phyloP scores from a whole-genome alignment of 2,329 filamentous ascomycete species.

The Raffaelea arxii region DNA sequence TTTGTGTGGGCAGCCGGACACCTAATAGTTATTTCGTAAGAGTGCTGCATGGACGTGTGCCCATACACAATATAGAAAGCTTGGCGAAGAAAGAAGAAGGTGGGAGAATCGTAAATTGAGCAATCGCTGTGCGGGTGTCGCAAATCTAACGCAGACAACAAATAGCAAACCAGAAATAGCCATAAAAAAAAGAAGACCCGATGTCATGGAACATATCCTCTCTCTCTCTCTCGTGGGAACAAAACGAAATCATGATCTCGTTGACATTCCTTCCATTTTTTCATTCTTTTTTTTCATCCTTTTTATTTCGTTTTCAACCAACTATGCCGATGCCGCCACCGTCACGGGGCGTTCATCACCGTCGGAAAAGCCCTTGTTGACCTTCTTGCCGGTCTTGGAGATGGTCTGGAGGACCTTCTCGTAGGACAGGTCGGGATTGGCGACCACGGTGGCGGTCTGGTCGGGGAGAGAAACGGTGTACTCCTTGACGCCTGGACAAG shows the following conservation, averaged over 20 bases:
- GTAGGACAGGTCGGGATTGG: constrained; percentile 61
- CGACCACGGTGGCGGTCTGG: constrained; percentile 71
- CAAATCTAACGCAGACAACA: no score
- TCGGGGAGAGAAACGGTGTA: constrained; percentile 81
- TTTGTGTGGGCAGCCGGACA: no score
- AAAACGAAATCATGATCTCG: no score
- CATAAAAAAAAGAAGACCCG: neutral
- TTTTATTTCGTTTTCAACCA: neutral
- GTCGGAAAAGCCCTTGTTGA: constrained; percentile 67
- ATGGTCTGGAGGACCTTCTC: constrained; percentile 78
- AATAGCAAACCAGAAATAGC: no score
- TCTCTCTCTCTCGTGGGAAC: neutral
- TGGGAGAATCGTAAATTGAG: no score
- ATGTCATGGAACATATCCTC: neutral
- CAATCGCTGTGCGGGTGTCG: no score
- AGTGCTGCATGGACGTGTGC: no score
- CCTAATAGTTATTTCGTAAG: no score
- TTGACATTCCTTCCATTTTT: neutral
- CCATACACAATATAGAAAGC: no score
- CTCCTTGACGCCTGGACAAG: constrained; percentile 62
- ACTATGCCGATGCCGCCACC: constrained; percentile 22
- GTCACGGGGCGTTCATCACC: constrained; percentile 53
- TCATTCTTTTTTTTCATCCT: neutral
- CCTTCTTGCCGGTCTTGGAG: constrained; percentile 89
- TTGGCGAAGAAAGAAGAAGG: no score